Evolutionary conservation across 805 yeast genomes (phyloP).

Genomic region (Metschnikowia peoriensis): DNA sequence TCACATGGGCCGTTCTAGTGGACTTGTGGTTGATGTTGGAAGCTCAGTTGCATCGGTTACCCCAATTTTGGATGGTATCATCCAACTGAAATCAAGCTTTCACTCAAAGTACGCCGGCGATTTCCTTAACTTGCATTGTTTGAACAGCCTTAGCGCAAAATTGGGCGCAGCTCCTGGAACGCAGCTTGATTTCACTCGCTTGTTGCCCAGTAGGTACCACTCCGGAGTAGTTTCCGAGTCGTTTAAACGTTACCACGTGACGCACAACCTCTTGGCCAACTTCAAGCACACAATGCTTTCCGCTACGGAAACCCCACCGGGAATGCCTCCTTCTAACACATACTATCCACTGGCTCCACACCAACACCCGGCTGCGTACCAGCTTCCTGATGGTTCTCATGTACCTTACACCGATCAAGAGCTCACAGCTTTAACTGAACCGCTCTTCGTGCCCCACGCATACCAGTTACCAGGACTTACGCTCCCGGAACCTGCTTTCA

Average conservation of each 20-base stretch:
- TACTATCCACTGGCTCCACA: conserved; percentile 25
- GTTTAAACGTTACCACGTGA: conserved; percentile 36
- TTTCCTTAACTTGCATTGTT: conserved; percentile 65
- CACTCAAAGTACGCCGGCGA: conserved; percentile 83
- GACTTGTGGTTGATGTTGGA: conserved; percentile 81
- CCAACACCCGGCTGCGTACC: conserved; percentile 35
- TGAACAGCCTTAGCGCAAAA: conserved; percentile 41
- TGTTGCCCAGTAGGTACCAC: conserved; percentile 13
- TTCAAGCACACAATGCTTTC: conserved; percentile 34
- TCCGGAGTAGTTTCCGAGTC: conserved; percentile 20
- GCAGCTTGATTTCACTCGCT: conserved; percentile 16
- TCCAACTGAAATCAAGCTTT: conserved; percentile 61
- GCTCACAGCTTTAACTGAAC: conserved; percentile 57
- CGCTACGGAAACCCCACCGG: conserved; percentile 23
- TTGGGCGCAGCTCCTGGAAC: conserved; percentile 20
- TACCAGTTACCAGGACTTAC: conserved; percentile 41
- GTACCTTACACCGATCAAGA: conserved; percentile 38
- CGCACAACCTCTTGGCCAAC: conserved; percentile 34
- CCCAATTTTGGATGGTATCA: conserved; percentile 73
- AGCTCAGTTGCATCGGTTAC: conserved; percentile 67
- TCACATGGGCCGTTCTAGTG: conserved; percentile 74
- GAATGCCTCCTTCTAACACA: conserved; percentile 11
- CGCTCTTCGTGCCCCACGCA: conserved; percentile 64
- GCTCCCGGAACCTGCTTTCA: conserved; percentile 37
- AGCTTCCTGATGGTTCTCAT: conserved; percentile 56